Percentiles rank a stretch among this genome's conserved stretches.
Conservation (phyloP, 2,329 filamentous ascomycete species). For the Scedosporium dehoogii region DNA sequence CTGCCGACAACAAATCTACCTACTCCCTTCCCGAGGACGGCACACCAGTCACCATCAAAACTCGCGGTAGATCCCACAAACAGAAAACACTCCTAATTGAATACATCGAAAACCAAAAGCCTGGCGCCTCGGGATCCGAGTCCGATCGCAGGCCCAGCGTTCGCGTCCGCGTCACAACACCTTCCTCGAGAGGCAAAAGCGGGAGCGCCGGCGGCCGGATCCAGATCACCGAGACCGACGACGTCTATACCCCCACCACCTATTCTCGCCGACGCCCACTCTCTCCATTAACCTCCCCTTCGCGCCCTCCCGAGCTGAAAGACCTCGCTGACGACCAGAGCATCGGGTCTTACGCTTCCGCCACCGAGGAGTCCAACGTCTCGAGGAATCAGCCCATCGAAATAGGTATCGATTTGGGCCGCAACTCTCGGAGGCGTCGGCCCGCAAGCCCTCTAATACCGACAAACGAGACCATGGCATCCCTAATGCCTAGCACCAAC, state of each 20-base stretch:
- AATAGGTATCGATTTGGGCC: conserved; percentile 63
- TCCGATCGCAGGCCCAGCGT: conserved; percentile 72
- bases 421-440: conserved; percentile 37
- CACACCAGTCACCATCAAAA: conserved; percentile 85
- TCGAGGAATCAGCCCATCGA: conserved; percentile 65
- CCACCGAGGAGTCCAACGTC: conserved; percentile 69
- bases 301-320: conserved; percentile 30
- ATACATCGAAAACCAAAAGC: conserved; percentile 79
- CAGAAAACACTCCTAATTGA: conserved; percentile 91
- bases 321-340: conserved; percentile 54
- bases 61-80: conserved; percentile 43
- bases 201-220: conserved; percentile 55
- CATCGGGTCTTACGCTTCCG: conserved; percentile 66
- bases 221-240: conserved; percentile 76
- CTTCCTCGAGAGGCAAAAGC: conserved; percentile 52
- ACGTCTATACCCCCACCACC: conserved; percentile 54
- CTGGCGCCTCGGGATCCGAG: conserved; percentile 35
- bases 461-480: conserved; percentile 39
- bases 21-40: conserved; percentile 80
- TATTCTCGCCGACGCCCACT: conserved; percentile 43
- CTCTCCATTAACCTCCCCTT: conserved; percentile 26
- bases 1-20: conserved; percentile 60
- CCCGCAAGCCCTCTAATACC: conserved; percentile 60
- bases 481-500: conserved; percentile 49
- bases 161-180: conserved; percentile 60